These are phyloP conservation scores for Urochloa ruziziensis DNA, from an alignment of 176 grass and related monocot genomes.

Conservation along the genomic window DNA sequence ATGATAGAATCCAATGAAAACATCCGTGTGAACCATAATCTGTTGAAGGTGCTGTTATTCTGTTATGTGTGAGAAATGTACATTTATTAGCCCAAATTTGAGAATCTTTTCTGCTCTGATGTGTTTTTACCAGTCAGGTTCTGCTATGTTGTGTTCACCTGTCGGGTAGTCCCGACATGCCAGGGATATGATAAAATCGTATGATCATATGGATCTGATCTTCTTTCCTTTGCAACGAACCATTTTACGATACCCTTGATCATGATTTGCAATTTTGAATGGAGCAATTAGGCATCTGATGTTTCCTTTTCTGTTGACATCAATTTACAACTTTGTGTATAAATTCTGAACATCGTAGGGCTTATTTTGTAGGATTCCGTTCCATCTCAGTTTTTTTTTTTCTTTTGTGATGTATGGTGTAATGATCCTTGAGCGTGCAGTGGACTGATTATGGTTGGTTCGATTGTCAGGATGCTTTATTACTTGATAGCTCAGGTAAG, in stretches of 20 bases:
- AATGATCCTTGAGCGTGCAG: background rate
- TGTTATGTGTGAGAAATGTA: background rate
- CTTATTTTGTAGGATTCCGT: background rate
- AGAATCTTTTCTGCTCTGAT: background rate
- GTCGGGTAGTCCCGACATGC: background rate
- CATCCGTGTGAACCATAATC: background rate
- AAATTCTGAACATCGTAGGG: background rate
- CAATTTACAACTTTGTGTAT: background rate
- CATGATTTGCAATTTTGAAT: background rate
- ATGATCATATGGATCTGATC: background rate
- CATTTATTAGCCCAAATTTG: background rate
- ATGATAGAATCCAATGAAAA: background rate
- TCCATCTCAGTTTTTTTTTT: background rate
- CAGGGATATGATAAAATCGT: background rate
- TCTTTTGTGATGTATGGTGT: background rate
- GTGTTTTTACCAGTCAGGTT: background rate
- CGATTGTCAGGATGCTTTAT: background rate
- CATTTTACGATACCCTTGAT: background rate
- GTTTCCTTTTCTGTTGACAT: background rate
- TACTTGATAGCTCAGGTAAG: background rate
- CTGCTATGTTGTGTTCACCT: background rate
- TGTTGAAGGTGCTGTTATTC: background rate
- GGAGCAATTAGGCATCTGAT: background rate
- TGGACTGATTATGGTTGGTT: background rate
- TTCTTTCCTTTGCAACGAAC: background rate